Conservation (phyloP, 371 early-diverging fungal species). For the Capillidium rhysosporum region DNA sequence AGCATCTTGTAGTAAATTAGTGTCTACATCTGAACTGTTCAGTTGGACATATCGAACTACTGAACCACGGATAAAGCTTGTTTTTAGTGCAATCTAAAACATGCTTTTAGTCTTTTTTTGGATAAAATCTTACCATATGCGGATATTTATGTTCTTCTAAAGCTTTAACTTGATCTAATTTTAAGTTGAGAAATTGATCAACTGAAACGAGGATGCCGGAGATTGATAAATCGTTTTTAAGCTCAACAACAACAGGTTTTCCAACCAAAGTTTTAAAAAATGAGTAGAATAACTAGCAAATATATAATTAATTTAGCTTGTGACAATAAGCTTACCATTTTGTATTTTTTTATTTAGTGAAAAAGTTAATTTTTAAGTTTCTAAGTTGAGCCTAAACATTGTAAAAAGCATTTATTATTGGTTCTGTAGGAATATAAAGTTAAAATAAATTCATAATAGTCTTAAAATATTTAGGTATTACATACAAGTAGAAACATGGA, state of each 20-base stretch:
- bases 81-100: constrained; percentile 68
- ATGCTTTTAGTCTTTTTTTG: not conserved
- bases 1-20: constrained; percentile 88
- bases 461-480: too few relatives aligned
- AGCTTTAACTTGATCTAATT: constrained; percentile 78
- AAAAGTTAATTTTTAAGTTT: too few relatives aligned
- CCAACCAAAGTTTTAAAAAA: constrained; percentile 98
- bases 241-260: constrained; percentile 82
- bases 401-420: too few relatives aligned
- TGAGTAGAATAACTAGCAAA: constrained; percentile 97
- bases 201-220: constrained; percentile 85
- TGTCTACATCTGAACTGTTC: constrained; percentile 73
- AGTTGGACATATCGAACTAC: constrained; percentile 94
- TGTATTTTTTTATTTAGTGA: too few relatives aligned
- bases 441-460: too few relatives aligned
- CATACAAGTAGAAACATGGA: too few relatives aligned
- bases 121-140: constrained; percentile 61
- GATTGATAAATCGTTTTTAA: constrained; percentile 94
- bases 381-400: too few relatives aligned
- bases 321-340: too few relatives aligned
- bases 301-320: too few relatives aligned
- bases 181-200: constrained; percentile 97
- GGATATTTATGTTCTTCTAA: constrained; percentile 79
- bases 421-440: too few relatives aligned
- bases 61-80: constrained; percentile 95